These are phyloP conservation scores for Phytophthora boehmeriae DNA, from an alignment of 352 stramenopile species.

Conservation along the genomic window DNA sequence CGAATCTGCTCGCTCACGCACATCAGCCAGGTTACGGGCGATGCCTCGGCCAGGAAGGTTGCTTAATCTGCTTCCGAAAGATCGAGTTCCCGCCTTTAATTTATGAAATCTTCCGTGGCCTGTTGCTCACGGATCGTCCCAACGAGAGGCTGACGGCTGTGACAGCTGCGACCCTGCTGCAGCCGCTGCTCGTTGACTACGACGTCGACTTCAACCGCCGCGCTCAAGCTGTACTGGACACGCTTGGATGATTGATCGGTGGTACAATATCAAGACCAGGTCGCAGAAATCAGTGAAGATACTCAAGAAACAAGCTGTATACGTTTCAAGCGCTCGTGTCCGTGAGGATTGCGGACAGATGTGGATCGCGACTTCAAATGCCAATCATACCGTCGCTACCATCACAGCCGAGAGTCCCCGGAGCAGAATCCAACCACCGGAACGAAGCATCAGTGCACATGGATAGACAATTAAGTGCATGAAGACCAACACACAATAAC, in stretches of 20 bases:
- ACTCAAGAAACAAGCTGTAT: background rate
- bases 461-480: conserved; percentile 22
- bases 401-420: background rate
- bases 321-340: background rate
- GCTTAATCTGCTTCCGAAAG: conserved; percentile 80
- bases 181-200: conserved; percentile 63
- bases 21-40: conserved; percentile 34
- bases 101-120: conserved; percentile 73
- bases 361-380: too few relatives aligned
- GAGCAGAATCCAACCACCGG: conserved; percentile 1
- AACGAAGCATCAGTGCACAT: conserved; percentile 2
- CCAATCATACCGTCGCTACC: too few relatives aligned
- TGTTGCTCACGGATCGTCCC: conserved; percentile 58
- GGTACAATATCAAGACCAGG: conserved; percentile 1
- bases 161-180: conserved; percentile 54
- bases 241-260: conserved; percentile 24
- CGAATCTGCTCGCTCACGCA: conserved; percentile 72
- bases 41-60: conserved; percentile 67
- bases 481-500: conserved; percentile 6
- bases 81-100: conserved; percentile 78
- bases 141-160: conserved; percentile 62
- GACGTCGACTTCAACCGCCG: conserved; percentile 60
- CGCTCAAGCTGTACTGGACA: conserved; percentile 55
- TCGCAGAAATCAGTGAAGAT: conserved; percentile 10
- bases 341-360: too few relatives aligned